Evolutionary conservation across 106 monocot genomes (phyloP).

Genomic region (Posidonia australis): DNA sequence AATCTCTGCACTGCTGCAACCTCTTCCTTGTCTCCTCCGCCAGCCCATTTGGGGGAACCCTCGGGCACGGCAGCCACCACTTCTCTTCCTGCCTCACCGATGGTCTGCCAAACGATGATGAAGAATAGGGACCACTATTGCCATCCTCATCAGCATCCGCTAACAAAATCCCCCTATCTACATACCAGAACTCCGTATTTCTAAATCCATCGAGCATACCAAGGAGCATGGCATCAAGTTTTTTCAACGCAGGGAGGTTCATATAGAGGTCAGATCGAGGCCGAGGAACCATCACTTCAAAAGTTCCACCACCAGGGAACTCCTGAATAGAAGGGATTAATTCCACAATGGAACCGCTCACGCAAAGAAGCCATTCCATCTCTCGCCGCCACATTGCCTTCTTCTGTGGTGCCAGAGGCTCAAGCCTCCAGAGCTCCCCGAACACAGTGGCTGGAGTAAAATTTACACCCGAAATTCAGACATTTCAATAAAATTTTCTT

Average conservation of each 20-base stretch:
- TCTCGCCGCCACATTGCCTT: slow-evolving; percentile 90
- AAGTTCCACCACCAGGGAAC: slow-evolving; percentile 81
- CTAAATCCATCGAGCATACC: slow-evolving; percentile 73
- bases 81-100: slow-evolving; percentile 92
- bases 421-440: slow-evolving; percentile 69
- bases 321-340: slow-evolving; percentile 76
- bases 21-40: slow-evolving; percentile 54
- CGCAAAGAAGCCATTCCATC: slow-evolving; percentile 88
- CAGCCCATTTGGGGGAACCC: slow-evolving; percentile 66
- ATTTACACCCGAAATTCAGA: slow-evolving; percentile 12
- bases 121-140: slow-evolving; percentile 13
- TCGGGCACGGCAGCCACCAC: slow-evolving; percentile 96
- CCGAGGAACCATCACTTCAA: slow-evolving; percentile 81
- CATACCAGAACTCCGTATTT: slow-evolving; percentile 87
- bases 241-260: slow-evolving; percentile 91
- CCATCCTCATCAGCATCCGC: slow-evolving; percentile 55
- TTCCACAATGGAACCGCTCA: slow-evolving; percentile 86
- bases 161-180: slow-evolving; percentile 66
- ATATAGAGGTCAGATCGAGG: slow-evolving; percentile 69
- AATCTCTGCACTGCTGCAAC: slow-evolving; percentile 79
- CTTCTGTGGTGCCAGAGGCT: slow-evolving; percentile 66
- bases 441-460: slow-evolving; percentile 28
- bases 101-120: slow-evolving; percentile 46
- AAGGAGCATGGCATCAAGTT: slow-evolving; percentile 82
- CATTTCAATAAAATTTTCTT: not conserved